Base-by-base conservation (phyloP, 345 rosid genomes). In the Odontarrhena argentea region DNA sequence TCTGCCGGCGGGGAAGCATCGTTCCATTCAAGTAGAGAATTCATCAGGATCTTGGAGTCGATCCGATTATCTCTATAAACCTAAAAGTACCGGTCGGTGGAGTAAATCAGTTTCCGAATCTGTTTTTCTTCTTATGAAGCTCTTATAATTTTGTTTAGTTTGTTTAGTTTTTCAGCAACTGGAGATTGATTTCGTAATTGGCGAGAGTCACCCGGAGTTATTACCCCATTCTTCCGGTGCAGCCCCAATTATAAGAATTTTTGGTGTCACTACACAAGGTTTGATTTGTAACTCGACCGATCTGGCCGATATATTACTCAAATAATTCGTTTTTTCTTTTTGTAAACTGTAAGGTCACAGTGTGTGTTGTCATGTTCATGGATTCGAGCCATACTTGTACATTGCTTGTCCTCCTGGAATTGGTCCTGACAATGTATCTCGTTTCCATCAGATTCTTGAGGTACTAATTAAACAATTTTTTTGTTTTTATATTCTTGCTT, bases 341-440 rank as follows among this genome's bases (percentile, higher is more conserved):
- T 18, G 22, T 18, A 18, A 18, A 18, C 22, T 67, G 35, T 57
- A 74, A 91, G 99, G 99, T 44, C 86, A 87, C 45, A 94, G 96
- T 77, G 97, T 94, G 51, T 94, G 97, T 79, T 94, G 97, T 82
- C 69, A 70, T 65, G 96, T 87, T 68, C 99, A 94, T 81, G 97
- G 99, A 28, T 94, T 94, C 63, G 96, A 94, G 83, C 99, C 96
- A 1, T 94, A 94, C 80, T 88, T 94, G 78, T 94, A 91, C 72
- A 86, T 91, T 60, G 79, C 81, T 67, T 88, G 96, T 72, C 97
- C 95, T 75, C 80, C 78, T 2, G 99, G 96, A 65, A 94, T 91
- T 95, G 95, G 88, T 1, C 93, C 96, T 1, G 99, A 91, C 74
- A 96, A 87, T 70, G 87, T 91, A 10, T 91, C 97, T 25, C 81